Conservation (phyloP, 768 basidiomycete species). For the Albatrellus ellisii region DNA sequence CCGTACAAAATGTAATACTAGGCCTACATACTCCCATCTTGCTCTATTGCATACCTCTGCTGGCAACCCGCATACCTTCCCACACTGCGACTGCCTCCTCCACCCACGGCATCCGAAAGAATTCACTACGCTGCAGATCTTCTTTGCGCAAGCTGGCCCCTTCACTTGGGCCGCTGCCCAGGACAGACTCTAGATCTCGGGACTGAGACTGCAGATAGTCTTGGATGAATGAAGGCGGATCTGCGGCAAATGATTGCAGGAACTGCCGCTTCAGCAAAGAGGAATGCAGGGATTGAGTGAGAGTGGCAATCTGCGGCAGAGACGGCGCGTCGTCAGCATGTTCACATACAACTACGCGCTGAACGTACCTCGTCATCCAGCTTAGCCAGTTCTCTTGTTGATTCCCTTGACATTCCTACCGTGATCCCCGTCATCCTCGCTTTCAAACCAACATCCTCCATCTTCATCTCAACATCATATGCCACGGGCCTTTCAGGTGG, state of each 20-base stretch:
- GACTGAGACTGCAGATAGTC: conserved; percentile 90
- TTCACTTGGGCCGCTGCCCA: conserved; percentile 80
- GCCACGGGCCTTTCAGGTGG: conserved; percentile 52
- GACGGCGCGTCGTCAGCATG: not conserved
- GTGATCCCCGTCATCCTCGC: conserved; percentile 58
- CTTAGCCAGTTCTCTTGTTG: conserved; percentile 47
- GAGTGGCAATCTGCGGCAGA: conserved; percentile 52
- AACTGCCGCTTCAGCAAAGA: conserved; percentile 82
- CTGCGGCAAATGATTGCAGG: conserved; percentile 64
- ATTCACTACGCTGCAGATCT: conserved; percentile 78
- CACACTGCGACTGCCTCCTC: conserved; percentile 24
- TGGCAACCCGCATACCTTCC: conserved; percentile 1
- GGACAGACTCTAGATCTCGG: conserved; percentile 74
- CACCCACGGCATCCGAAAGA: conserved; percentile 89
- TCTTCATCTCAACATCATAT: conserved; percentile 82
- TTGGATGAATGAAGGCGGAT: conserved; percentile 74
- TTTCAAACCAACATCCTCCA: conserved; percentile 69
- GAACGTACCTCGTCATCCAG: conserved; percentile 78
- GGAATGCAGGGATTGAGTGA: conserved; percentile 78
- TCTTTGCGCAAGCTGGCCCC: conserved; percentile 75
- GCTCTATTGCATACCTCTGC: not conserved
- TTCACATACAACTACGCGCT: not conserved
- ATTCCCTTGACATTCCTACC: conserved; percentile 57
- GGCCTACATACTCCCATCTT: too few relatives aligned
- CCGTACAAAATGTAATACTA: too few relatives aligned